Conservation (phyloP, 1,284 basidiomycete species). For the Austroboletus niveus region DNA sequence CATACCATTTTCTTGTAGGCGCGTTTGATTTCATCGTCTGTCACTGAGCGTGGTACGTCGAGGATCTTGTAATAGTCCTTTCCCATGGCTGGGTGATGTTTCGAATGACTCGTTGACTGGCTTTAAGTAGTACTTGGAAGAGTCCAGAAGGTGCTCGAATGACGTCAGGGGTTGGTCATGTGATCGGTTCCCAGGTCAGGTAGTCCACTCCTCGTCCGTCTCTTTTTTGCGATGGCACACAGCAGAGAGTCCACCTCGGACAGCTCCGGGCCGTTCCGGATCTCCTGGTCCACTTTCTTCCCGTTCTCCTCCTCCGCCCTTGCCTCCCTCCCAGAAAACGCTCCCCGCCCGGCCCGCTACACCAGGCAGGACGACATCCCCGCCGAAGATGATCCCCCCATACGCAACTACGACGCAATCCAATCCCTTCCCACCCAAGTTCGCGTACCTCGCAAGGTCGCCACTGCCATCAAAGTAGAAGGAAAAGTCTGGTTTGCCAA, state of each 20-base stretch:
- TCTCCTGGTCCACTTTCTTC: constrained; percentile 60
- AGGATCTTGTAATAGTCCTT: constrained; percentile 83
- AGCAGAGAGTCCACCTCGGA: constrained; percentile 10
- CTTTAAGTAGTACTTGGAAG: constrained; percentile 7
- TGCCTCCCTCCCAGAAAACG: constrained; percentile 58
- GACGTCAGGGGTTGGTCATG: constrained; percentile 26
- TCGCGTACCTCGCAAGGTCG: constrained; percentile 81
- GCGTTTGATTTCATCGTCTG: constrained; percentile 83
- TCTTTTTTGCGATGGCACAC: constrained; percentile 12
- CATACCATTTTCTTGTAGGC: constrained; percentile 79
- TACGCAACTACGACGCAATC: constrained; percentile 71
- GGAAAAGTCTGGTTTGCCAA: constrained; percentile 99
- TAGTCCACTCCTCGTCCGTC: not conserved
- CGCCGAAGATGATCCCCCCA: constrained; percentile 41
- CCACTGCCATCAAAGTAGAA: constrained; percentile 90
- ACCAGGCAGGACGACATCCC: constrained; percentile 70
- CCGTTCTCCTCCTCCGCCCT: constrained; percentile 74
- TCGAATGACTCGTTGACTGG: not conserved
- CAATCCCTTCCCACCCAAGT: constrained; percentile 58
- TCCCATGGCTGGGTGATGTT: constrained; percentile 50
- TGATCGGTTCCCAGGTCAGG: not conserved
- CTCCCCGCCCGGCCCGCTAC: constrained; percentile 57
- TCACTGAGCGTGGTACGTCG: constrained; percentile 70
- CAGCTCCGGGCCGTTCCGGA: constrained; percentile 25
- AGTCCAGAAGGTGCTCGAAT: constrained; percentile 25